Conservation (phyloP, 2,329 filamentous ascomycete genomes). For the Penicillium sp. region DNA sequence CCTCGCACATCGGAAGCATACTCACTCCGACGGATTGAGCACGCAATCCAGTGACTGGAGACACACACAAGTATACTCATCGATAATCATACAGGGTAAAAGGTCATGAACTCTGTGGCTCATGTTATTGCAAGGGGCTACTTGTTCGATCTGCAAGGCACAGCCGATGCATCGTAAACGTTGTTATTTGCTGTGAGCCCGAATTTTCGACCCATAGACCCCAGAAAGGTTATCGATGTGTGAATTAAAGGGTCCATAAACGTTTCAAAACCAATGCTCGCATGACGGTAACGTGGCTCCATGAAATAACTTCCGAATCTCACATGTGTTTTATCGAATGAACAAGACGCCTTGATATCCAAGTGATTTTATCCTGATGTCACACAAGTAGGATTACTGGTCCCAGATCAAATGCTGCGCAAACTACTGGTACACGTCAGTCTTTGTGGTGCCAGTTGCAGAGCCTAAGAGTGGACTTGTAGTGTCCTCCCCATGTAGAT, state of each 20-base stretch:
- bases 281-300: background rate
- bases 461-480: background rate
- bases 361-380: too few relatives aligned
- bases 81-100: background rate
- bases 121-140: slow-evolving; percentile 2
- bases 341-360: too few relatives aligned
- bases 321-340: too few relatives aligned
- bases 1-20: background rate
- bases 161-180: background rate
- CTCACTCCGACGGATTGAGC: background rate
- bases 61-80: background rate
- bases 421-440: too few relatives aligned
- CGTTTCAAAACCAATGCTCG: background rate
- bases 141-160: slow-evolving; percentile 8
- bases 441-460: background rate
- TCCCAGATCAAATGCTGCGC: too few relatives aligned
- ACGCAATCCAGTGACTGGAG: background rate
- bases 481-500: background rate
- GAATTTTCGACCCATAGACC: background rate
- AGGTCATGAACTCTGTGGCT: background rate
- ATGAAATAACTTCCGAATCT: background rate
- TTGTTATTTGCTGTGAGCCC: background rate
- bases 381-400: too few relatives aligned
- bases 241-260: background rate
- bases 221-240: background rate